phyloP scores from a whole-genome alignment of 257 asterid species.

The Nicotiana sylvestris region DNA sequence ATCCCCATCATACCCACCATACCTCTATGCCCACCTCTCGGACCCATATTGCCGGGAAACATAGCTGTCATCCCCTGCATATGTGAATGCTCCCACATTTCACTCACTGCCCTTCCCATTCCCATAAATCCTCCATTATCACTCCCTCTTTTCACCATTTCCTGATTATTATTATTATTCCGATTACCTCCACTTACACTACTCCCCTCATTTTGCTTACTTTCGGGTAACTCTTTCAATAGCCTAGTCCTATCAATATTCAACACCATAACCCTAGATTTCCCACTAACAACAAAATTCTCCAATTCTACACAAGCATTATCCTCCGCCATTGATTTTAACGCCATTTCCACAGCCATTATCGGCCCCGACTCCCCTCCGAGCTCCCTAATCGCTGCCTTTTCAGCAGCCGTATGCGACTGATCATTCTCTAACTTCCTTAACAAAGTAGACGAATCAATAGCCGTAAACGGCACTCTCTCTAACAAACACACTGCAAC shows the following conservation, averaged over 20 bases:
- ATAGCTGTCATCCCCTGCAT: constrained; percentile 27
- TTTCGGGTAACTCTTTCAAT: constrained; percentile 73
- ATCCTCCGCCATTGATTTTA: constrained; percentile 86
- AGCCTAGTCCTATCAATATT: constrained; percentile 75
- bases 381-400: constrained; percentile 73
- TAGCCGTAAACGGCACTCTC: constrained; percentile 72
- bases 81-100: constrained; percentile 51
- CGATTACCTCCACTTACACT: constrained; percentile 38
- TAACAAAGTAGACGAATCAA: constrained; percentile 71
- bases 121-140: constrained; percentile 44
- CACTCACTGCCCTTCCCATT: constrained; percentile 45
- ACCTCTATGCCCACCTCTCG: constrained; percentile 68
- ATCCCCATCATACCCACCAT: constrained; percentile 76
- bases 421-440: constrained; percentile 89
- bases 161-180: constrained; percentile 11
- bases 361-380: constrained; percentile 83
- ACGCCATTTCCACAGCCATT: constrained; percentile 82
- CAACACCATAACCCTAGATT: constrained; percentile 77
- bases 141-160: constrained; percentile 32
- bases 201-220: constrained; percentile 49
- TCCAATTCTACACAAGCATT: constrained; percentile 81
- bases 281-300: constrained; percentile 83
- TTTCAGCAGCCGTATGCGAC: constrained; percentile 45
- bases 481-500: constrained; percentile 84
- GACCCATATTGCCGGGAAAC: constrained; percentile 49